phyloP scores from a whole-genome alignment of 1,139 yeast genomes.

The Candida labiduridarum region DNA sequence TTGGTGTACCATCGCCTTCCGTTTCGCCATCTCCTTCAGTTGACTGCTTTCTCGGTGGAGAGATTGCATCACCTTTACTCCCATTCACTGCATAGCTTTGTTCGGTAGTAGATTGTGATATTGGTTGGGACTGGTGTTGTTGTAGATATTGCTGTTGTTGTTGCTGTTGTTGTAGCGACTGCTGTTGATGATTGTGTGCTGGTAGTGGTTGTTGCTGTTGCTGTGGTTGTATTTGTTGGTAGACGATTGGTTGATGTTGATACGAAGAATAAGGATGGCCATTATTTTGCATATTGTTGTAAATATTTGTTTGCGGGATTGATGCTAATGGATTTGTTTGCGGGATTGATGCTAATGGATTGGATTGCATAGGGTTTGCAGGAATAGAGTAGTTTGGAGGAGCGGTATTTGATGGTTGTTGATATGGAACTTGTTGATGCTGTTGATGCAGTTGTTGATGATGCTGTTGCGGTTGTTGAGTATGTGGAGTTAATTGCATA shows the following conservation, averaged over 20 bases:
- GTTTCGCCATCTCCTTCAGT: neutral
- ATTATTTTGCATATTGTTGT: slow-evolving; percentile 14
- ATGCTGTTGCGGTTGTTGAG: slow-evolving; percentile 16
- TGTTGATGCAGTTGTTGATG: slow-evolving; percentile 19
- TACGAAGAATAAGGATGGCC: slow-evolving; percentile 7
- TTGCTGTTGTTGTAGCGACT: slow-evolving; percentile 12
- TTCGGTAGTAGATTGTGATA: slow-evolving; percentile 18
- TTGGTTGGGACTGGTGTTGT: slow-evolving; percentile 32
- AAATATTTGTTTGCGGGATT: slow-evolving; percentile 24
- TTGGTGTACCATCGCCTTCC: slow-evolving; percentile 32
- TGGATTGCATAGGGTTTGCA: slow-evolving; percentile 24
- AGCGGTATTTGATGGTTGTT: slow-evolving; percentile 8
- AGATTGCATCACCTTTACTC: slow-evolving; percentile 28
- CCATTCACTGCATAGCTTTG: slow-evolving; percentile 5
- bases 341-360: slow-evolving; percentile 26
- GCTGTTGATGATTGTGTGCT: slow-evolving; percentile 31
- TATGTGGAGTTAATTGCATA: slow-evolving; percentile 17
- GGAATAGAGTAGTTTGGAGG: slow-evolving; percentile 14
- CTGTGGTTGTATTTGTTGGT: slow-evolving; percentile 8
- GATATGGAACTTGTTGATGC: slow-evolving; percentile 17
- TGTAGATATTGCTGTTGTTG: slow-evolving; percentile 11
- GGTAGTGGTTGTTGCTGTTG: slow-evolving; percentile 18
- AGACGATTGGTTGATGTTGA: slow-evolving; percentile 14
- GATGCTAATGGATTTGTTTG: slow-evolving; percentile 30
- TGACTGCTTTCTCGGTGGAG: slow-evolving; percentile 34